phyloP scores from a whole-genome alignment of 164 flowering plant genomes.

The Akebia trifoliata region DNA sequence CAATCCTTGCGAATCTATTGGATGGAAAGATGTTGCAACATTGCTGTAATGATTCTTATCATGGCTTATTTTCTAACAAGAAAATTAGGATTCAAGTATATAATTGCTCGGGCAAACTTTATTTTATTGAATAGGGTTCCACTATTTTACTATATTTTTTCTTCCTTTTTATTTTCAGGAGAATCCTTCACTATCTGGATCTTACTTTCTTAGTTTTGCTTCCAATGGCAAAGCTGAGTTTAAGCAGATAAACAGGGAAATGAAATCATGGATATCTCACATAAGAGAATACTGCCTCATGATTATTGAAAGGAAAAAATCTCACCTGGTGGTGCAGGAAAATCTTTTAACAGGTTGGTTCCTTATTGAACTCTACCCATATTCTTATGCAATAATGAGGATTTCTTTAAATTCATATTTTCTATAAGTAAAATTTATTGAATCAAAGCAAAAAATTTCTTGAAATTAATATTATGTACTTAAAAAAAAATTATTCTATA shows the following conservation, averaged over 20 bases:
- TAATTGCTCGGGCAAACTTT: background rate
- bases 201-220: constrained; percentile 35
- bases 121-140: background rate
- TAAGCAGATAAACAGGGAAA: constrained; percentile 17
- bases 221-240: constrained; percentile 15
- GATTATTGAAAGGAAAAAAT: constrained; percentile 41
- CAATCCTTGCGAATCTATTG: background rate
- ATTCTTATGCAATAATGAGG: background rate
- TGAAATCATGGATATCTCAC: constrained; percentile 51
- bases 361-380: background rate
- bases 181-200: constrained; percentile 24
- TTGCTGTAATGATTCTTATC: too few relatives aligned
- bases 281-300: constrained; percentile 34
- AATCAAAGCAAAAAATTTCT: too few relatives aligned
- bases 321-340: constrained; percentile 31
- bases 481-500: too few relatives aligned
- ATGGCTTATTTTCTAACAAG: background rate
- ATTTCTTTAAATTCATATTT: background rate
- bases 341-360: constrained; percentile 41
- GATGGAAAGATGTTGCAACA: too few relatives aligned
- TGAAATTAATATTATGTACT: background rate
- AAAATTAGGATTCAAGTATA: background rate
- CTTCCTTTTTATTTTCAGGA: constrained; percentile 43
- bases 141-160: background rate
- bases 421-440: too few relatives aligned